Base-by-base conservation (phyloP, 1,284 basidiomycete species). In the Ganoderma sinense region DNA sequence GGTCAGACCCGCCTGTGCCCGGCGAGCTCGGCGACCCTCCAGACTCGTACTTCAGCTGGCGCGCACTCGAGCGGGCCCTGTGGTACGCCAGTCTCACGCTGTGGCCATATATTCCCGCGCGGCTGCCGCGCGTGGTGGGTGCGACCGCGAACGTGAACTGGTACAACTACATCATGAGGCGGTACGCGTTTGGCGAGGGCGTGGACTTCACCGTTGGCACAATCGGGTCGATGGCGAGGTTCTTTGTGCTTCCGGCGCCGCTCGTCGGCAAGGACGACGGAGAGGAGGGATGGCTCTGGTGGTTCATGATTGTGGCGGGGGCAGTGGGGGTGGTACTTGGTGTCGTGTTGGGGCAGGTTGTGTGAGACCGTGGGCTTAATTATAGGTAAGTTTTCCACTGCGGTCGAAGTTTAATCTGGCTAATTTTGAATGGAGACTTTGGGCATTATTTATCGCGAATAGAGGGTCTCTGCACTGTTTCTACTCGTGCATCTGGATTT, bases 151-250 rank as follows among this genome's bases (percentile, higher is more conserved):
- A 69, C 41, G 75, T 79, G 71, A 73, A 74, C 16, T 76, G 78
- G 76, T 75, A 79, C 69, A 75, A 67, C 26, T 70, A 79, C 20
- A 71, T 74, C 71, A 68, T 79, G 71, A 75, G 77, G 18, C 69
- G 73, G 5, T 63, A 79, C 39, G 71, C 77, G 36, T 69, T 62
- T 18, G 73, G 74, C 4, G 16, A 71, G n/a, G 67, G 56, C 14
- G 66, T 71, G 31, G 71, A 75, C 62, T 71, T 74, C 33, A 72
- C 71, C 10, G 64, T 75, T 0, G 69, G 75, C 13, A 75, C 73
- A 6, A 41, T 78, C 2, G 75, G 70, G 7, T 73, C 75, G 29
- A 68, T 75, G 62, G n/a, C 76, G 43, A 41, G 74, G 48, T 75
- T 75, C 69, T 79, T 75, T 74, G 18, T 76, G 20, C 71, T 72